Percentiles rank a stretch among this genome's conserved stretches.
phyloP scores from a whole-genome alignment of 1,139 yeast genomes.

The Casaregolazyma lundiana region DNA sequence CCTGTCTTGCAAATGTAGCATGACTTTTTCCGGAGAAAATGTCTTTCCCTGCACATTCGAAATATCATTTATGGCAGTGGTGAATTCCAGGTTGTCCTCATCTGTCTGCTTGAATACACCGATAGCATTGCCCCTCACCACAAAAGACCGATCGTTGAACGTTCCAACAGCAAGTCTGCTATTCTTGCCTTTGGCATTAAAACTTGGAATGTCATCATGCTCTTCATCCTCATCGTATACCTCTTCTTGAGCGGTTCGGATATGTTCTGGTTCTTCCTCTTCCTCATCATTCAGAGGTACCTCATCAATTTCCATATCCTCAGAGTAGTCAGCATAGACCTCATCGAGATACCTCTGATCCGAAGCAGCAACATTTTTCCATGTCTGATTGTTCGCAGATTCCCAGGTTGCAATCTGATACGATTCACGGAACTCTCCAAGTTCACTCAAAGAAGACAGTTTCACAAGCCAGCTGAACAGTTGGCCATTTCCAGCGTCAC shows the following conservation, averaged over 20 bases:
- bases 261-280: constrained; percentile 29
- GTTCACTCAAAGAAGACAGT: constrained; percentile 41
- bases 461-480: constrained; percentile 58
- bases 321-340: constrained; percentile 40
- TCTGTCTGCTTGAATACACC: constrained; percentile 71
- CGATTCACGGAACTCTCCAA: constrained; percentile 48
- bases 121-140: constrained; percentile 69
- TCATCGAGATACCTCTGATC: constrained; percentile 50
- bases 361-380: constrained; percentile 41
- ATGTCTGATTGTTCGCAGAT: constrained; percentile 46
- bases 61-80: constrained; percentile 62
- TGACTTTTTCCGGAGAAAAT: constrained; percentile 58
- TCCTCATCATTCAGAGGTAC: constrained; percentile 38
- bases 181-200: constrained; percentile 41
- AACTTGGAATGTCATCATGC: constrained; percentile 32
- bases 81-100: constrained; percentile 50
- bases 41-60: constrained; percentile 49
- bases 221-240: constrained; percentile 33
- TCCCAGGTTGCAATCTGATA: constrained; percentile 62
- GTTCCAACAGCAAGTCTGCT: constrained; percentile 66
- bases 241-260: constrained; percentile 18
- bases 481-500: constrained; percentile 36
- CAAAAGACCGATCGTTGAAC: constrained; percentile 67
- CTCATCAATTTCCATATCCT: constrained; percentile 36
- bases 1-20: constrained; percentile 73